A percentile compares a stretch with the other conserved stretches of the same genome.
Conservation (phyloP, 768 basidiomycete species). For the Mycena rebaudengoi region DNA sequence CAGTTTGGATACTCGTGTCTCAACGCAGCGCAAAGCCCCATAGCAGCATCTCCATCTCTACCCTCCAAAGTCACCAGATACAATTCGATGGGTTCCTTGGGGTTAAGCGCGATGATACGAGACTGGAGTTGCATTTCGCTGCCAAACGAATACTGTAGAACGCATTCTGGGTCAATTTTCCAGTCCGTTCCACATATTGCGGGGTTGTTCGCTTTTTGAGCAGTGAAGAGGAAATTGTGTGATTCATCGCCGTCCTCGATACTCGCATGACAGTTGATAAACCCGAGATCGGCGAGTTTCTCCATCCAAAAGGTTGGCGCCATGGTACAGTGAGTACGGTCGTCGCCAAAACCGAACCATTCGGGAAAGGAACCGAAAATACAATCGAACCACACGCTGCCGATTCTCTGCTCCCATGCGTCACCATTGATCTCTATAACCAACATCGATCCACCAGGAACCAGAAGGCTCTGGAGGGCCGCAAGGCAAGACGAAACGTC, state of each 20-base stretch:
- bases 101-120: neutral
- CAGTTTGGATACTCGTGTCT: neutral
- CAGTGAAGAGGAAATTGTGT: slow-evolving; percentile 5
- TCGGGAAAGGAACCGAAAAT: slow-evolving; percentile 10
- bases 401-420: neutral
- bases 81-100: neutral
- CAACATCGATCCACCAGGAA: slow-evolving; percentile 8
- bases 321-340: neutral
- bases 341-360: slow-evolving; percentile 10
- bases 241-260: neutral
- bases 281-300: neutral
- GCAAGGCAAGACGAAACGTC: neutral
- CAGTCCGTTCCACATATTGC: neutral
- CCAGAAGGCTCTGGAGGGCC: neutral
- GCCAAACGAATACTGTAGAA: slow-evolving; percentile 4
- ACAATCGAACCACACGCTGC: slow-evolving; percentile 9
- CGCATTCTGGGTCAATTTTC: neutral
- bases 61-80: neutral
- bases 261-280: neutral
- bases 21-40: neutral
- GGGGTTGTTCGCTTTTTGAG: neutral
- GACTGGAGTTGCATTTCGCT: neutral
- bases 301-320: neutral
- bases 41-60: slow-evolving; percentile 4
- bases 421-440: slow-evolving; percentile 8